Percentiles rank a stretch among this genome's conserved stretches.
These are phyloP conservation scores for Psidium guajava DNA, from an alignment of 345 rosid genomes.

Conservation along the genomic window DNA sequence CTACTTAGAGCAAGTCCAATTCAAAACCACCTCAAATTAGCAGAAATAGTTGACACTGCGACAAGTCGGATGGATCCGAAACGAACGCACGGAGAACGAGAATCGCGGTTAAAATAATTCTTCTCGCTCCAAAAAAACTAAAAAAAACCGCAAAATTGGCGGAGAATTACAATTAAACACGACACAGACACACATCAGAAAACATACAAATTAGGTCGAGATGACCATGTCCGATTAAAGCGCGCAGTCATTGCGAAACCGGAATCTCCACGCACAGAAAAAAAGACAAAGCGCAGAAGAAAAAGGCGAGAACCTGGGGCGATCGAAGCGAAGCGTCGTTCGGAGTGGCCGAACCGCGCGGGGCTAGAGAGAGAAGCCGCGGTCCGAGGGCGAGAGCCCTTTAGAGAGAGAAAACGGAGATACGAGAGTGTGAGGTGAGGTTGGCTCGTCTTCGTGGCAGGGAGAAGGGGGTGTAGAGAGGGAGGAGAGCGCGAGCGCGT, in stretches of 20 bases:
- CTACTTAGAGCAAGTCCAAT: conserved; percentile 17
- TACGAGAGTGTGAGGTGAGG: not conserved
- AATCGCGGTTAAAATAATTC: conserved; percentile 4
- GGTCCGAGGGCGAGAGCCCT: not conserved
- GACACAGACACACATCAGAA: not conserved
- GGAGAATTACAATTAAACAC: not conserved
- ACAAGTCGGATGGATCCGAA: conserved; percentile 49
- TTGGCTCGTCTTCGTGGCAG: conserved; percentile 9
- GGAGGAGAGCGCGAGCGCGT: not conserved
- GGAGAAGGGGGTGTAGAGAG: conserved; percentile 12
- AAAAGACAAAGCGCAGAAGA: not conserved
- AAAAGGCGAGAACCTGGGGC: not conserved
- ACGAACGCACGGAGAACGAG: conserved; percentile 16
- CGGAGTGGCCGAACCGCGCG: conserved; percentile 1
- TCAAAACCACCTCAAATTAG: conserved; percentile 22
- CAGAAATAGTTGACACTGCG: conserved; percentile 2
- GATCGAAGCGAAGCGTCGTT: conserved; percentile 2
- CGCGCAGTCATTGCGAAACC: not conserved
- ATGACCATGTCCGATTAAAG: not conserved
- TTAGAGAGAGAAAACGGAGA: not conserved
- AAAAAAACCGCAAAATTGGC: not conserved
- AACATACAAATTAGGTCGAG: not conserved
- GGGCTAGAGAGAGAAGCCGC: conserved; percentile 6
- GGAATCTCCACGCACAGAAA: not conserved
- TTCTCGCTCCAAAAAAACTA: not conserved